Conservation (phyloP, 495 filamentous ascomycete genomes). For the Xylaria telfairii region DNA sequence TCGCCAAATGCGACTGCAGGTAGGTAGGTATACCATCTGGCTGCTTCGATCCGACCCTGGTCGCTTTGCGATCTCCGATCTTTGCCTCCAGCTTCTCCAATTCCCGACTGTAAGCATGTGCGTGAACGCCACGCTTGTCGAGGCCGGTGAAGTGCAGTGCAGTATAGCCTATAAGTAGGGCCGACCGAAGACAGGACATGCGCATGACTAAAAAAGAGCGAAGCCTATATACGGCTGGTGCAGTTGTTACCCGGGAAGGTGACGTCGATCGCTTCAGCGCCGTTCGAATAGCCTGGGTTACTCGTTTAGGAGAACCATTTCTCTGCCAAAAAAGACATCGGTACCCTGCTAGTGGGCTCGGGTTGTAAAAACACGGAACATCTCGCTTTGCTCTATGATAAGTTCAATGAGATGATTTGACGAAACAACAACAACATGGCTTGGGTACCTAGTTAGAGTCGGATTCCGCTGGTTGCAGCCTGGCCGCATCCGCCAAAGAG, state of each 20-base stretch:
- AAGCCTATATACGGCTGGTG: slow-evolving; percentile 14
- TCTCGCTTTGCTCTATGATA: slow-evolving; percentile 3
- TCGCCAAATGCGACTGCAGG: slow-evolving; percentile 8
- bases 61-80: slow-evolving; percentile 15
- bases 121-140: slow-evolving; percentile 9
- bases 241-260: slow-evolving; percentile 10
- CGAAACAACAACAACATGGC: not conserved
- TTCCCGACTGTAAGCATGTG: slow-evolving; percentile 7
- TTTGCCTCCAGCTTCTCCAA: slow-evolving; percentile 12
- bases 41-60: not conserved
- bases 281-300: not conserved
- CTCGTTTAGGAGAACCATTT: not conserved
- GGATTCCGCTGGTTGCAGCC: slow-evolving; percentile 13
- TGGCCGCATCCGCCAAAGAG: slow-evolving; percentile 8
- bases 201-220: not conserved
- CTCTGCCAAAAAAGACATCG: not conserved
- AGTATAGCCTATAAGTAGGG: slow-evolving; percentile 21
- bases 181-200: not conserved
- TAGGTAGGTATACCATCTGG: not conserved
- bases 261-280: slow-evolving; percentile 13
- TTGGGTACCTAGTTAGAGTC: not conserved
- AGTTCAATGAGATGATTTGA: not conserved
- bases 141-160: not conserved
- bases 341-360: not conserved
- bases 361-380: not conserved